These are phyloP conservation scores for Petrea volubilis DNA, from an alignment of 257 asterid species.

Conservation along the genomic window DNA sequence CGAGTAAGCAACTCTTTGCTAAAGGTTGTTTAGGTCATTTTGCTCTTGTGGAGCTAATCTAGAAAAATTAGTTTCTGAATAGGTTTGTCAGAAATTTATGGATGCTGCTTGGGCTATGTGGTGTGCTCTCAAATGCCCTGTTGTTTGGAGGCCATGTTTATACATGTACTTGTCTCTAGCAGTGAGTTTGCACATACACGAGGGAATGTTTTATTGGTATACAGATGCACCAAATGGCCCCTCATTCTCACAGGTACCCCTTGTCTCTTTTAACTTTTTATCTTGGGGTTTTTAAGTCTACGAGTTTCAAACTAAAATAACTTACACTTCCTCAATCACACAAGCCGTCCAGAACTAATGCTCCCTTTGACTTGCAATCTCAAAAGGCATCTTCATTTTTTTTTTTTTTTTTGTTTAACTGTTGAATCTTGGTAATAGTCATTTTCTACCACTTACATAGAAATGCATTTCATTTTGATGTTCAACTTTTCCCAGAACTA, in stretches of 20 bases:
- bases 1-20: slow-evolving; percentile 37
- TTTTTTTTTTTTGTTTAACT: too few species aligned
- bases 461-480: too few species aligned
- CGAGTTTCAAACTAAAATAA: neutral
- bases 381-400: too few species aligned
- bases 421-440: too few species aligned
- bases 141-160: slow-evolving; percentile 89
- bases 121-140: slow-evolving; percentile 64
- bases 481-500: too few species aligned
- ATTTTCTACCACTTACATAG: too few species aligned
- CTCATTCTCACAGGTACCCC: slow-evolving; percentile 66
- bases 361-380: too few species aligned
- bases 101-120: slow-evolving; percentile 83
- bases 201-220: slow-evolving; percentile 93
- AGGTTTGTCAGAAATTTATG: slow-evolving; percentile 66
- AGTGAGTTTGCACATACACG: slow-evolving; percentile 74
- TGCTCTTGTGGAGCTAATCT: slow-evolving; percentile 18
- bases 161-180: slow-evolving; percentile 87
- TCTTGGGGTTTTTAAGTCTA: neutral
- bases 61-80: slow-evolving; percentile 17
- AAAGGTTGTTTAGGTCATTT: neutral
- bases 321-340: neutral
- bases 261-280: neutral
- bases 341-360: neutral
- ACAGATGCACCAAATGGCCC: slow-evolving; percentile 85